Evolutionary conservation across 2,329 filamentous ascomycete genomes (phyloP), one percentile per base, ranked within the genome.

Genomic region (Penicillium sp.): DNA sequence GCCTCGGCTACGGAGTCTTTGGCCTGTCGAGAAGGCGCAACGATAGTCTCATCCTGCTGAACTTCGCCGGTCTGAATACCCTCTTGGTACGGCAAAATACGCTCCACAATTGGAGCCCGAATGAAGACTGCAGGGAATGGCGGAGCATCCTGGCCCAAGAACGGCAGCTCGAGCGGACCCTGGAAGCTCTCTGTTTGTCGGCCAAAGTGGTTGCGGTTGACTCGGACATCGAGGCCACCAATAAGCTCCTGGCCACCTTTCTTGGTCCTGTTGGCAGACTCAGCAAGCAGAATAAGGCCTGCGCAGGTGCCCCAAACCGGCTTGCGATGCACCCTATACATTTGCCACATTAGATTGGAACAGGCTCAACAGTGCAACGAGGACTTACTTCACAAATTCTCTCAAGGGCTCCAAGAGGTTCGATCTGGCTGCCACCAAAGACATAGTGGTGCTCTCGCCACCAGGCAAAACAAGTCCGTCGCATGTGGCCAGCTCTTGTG

Each of bases 241-340:
- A 98, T 89, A 44, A 97, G 78, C 49, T 95, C 89, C 68, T 97
- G 93, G 0, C 91, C 91, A 35, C 89, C 89, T 61, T 86, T 84
- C 67, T 96, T 97, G 29, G 87, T 89, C 52, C 85, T 81, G 66
- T 91, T 95, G 40, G 89, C 91, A 48, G 86, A 83, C 62, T 95
- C 87, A 1, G 89, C 86, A 40, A 98, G 82, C 40, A 97, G 74
- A 58, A 98, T 96, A 47, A 97, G 78, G 8, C 93, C 93, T 10
- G 93, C 93, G 67, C 93, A 98, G 16, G 93, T 97, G 46, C 93
- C 93, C 91, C 91, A 98, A 20, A 86, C 87, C 9, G 90, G 90
- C 58, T 86, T 89, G 56, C 85, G 81, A 42, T 81, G 74, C 32
- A 87, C 74, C 62, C 87, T 91, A 54, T 32, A 51, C 46, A 55